phyloP scores from a whole-genome alignment of 257 asterid species.

The Capsicum baccatum region DNA sequence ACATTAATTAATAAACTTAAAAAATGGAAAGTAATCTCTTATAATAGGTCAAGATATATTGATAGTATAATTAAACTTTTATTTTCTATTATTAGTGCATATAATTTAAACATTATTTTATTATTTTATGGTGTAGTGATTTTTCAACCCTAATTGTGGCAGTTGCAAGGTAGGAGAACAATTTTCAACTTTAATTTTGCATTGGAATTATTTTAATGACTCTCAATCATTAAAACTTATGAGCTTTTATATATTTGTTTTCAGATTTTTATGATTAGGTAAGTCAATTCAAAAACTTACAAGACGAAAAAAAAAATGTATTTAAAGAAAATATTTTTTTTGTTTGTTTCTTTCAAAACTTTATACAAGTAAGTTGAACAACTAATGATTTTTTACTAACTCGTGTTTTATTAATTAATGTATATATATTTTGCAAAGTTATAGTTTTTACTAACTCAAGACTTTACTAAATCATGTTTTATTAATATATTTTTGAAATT shows the following conservation, averaged over 20 bases:
- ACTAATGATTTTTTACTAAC: neutral
- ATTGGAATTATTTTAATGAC: neutral
- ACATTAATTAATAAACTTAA: neutral
- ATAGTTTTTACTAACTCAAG: neutral
- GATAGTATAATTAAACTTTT: neutral
- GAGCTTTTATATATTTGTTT: neutral
- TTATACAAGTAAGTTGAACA: neutral
- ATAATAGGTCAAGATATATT: neutral
- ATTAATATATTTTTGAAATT: neutral
- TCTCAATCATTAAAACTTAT: neutral
- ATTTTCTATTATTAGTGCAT: too few species aligned
- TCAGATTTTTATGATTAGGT: neutral
- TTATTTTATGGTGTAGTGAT: neutral
- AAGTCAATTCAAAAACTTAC: neutral
- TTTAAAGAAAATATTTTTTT: neutral
- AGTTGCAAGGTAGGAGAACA: slow-evolving; percentile 43
- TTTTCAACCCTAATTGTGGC: slow-evolving; percentile 34
- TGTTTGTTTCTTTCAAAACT: slow-evolving; percentile 2
- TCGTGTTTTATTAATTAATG: too few species aligned
- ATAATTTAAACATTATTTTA: neutral
- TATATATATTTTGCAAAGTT: neutral
- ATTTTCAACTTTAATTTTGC: slow-evolving; percentile 14
- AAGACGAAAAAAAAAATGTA: neutral
- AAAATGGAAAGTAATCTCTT: neutral
- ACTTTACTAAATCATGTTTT: neutral